These are phyloP conservation scores for Geotrichum candidum DNA, from an alignment of 1,139 yeast genomes.

Conservation along the genomic window DNA sequence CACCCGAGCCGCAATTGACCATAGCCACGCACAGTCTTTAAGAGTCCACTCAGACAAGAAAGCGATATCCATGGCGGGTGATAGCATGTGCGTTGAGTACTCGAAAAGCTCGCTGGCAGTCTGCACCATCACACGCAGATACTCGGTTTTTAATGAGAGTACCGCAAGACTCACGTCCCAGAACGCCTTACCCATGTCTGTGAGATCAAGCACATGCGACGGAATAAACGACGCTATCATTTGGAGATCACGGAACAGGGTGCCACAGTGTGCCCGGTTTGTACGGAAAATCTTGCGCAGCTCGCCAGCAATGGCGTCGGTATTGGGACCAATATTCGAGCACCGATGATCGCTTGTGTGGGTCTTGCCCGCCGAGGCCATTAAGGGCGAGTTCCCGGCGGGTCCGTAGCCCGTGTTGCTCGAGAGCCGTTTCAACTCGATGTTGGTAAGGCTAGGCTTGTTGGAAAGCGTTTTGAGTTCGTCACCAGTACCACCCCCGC, in stretches of 20 bases:
- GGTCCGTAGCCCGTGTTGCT: not conserved
- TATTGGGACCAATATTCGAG: slow-evolving; percentile 23
- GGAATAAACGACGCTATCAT: slow-evolving; percentile 36
- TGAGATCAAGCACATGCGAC: slow-evolving; percentile 30
- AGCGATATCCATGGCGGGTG: slow-evolving; percentile 9
- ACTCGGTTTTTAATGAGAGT: slow-evolving; percentile 32
- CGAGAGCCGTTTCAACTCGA: not conserved
- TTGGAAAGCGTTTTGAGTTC: not conserved
- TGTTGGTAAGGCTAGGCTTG: not conserved
- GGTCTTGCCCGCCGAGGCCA: not conserved
- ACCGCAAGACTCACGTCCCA: slow-evolving; percentile 39
- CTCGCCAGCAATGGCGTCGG: slow-evolving; percentile 34
- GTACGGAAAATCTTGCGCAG: slow-evolving; percentile 27
- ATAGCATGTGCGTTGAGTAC: slow-evolving; percentile 29
- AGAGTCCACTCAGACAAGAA: slow-evolving; percentile 27
- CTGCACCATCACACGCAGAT: slow-evolving; percentile 29
- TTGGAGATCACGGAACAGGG: slow-evolving; percentile 36
- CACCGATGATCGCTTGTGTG: not conserved
- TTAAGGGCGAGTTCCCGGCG: not conserved
- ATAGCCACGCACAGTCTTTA: slow-evolving; percentile 30
- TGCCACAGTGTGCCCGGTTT: slow-evolving; percentile 28
- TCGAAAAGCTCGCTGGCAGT: slow-evolving; percentile 34
- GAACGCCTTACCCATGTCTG: slow-evolving; percentile 35
- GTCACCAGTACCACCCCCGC: not conserved
- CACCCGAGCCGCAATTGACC: slow-evolving; percentile 32